A percentile compares a stretch with the other conserved stretches of the same genome.
These are phyloP conservation scores for Dimargaris cristalligena DNA, from an alignment of 192 early-diverging fungal species.

Conservation along the genomic window DNA sequence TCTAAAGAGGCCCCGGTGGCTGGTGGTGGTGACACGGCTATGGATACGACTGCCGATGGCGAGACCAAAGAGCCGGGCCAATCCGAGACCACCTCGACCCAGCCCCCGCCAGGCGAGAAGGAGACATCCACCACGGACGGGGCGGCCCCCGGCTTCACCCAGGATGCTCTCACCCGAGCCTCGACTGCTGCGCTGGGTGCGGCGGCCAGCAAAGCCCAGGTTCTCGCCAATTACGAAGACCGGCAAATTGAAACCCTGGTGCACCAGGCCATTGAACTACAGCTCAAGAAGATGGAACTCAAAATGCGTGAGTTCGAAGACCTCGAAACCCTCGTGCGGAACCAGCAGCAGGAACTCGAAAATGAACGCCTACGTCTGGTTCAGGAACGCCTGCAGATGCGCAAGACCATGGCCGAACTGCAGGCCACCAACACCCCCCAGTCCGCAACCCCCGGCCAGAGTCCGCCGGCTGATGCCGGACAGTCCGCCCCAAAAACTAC, in stretches of 20 bases:
- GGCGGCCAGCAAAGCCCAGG: constrained; percentile 78
- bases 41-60: constrained; percentile 12
- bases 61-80: not conserved
- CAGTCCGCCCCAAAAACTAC: too few species aligned
- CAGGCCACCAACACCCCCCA: too few species aligned
- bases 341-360: constrained; percentile 70
- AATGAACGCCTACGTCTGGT: constrained; percentile 24
- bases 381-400: constrained; percentile 22
- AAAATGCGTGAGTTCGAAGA: constrained; percentile 92
- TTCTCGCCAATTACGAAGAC: constrained; percentile 69
- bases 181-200: constrained; percentile 78
- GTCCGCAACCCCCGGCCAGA: too few species aligned
- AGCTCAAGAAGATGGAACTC: constrained; percentile 75
- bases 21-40: not conserved
- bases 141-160: too few species aligned
- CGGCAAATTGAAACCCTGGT: constrained; percentile 69
- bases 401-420: constrained; percentile 2
- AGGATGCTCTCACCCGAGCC: constrained; percentile 48
- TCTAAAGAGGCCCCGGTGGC: constrained; percentile 4
- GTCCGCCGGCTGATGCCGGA: too few species aligned
- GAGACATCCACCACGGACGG: not conserved
- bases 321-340: constrained; percentile 71
- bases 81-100: not conserved
- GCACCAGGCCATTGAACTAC: constrained; percentile 64
- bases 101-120: too few species aligned